phyloP scores from a whole-genome alignment of 2,329 filamentous ascomycete species.

The Hymenoscyphus fraxineus region DNA sequence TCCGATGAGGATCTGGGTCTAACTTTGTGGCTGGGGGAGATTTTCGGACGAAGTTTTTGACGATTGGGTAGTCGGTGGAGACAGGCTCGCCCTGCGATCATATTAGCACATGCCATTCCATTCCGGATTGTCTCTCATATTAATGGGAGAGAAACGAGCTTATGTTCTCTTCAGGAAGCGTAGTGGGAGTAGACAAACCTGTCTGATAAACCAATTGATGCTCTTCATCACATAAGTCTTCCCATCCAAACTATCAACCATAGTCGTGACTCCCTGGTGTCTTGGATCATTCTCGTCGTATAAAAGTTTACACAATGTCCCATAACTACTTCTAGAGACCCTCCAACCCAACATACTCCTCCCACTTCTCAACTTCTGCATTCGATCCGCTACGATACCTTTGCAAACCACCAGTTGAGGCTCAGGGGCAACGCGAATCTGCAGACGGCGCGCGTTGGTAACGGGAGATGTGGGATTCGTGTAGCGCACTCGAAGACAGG shows the following conservation, averaged over 20 bases:
- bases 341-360: constrained; percentile 16
- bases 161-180: no score
- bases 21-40: constrained; percentile 7
- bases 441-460: constrained; percentile 12
- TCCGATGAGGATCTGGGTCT: constrained; percentile 10
- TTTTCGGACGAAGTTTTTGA: constrained; percentile 16
- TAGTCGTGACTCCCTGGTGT: constrained; percentile 14
- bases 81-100: constrained; percentile 19
- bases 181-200: constrained; percentile 5
- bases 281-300: constrained; percentile 12
- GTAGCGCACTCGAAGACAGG: constrained; percentile 34
- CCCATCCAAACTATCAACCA: constrained; percentile 17
- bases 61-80: constrained; percentile 18
- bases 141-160: no score
- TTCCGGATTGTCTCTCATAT: no score
- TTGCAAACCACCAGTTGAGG: constrained; percentile 24
- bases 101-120: not conserved
- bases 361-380: constrained; percentile 18
- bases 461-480: constrained; percentile 6
- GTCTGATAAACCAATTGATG: constrained; percentile 22
- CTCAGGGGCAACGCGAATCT: constrained; percentile 22
- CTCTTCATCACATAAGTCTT: constrained; percentile 17
- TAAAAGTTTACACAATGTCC: constrained; percentile 15
- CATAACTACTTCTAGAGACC: constrained; percentile 19
- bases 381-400: constrained; percentile 22